Conservation (phyloP, 1,284 basidiomycete species). For the Pseudozyma pruni region DNA sequence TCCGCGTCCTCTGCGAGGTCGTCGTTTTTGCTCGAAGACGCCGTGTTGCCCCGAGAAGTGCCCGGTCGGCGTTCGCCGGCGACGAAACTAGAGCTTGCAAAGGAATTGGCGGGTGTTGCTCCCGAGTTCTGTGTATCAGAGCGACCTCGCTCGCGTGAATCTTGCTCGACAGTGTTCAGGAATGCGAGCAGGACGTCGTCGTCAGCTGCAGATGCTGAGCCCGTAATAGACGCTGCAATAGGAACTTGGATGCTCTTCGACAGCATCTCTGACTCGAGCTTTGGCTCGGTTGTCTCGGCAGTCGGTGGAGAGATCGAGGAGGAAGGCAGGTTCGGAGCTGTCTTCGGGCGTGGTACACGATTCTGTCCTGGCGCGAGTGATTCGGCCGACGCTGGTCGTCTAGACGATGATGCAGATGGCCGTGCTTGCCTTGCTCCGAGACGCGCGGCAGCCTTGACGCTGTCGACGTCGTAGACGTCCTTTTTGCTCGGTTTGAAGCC, state of each 20-base stretch:
- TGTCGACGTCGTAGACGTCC: constrained; percentile 46
- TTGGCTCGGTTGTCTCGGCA: too few species aligned
- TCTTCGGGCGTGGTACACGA: constrained; percentile 27
- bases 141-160: constrained; percentile 23
- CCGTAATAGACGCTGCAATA: neutral
- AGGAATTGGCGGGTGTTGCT: neutral
- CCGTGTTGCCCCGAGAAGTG: constrained; percentile 37
- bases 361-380: constrained; percentile 5
- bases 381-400: constrained; percentile 23
- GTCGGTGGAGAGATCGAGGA: constrained; percentile 8
- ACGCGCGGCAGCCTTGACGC: constrained; percentile 41
- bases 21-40: constrained; percentile 12
- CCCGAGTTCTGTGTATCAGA: neutral
- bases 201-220: neutral
- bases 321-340: constrained; percentile 35
- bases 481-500: constrained; percentile 20
- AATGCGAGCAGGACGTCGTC: constrained; percentile 41
- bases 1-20: constrained; percentile 6
- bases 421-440: constrained; percentile 5
- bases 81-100: too few species aligned
- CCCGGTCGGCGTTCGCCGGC: constrained; percentile 30
- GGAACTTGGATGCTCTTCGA: too few species aligned
- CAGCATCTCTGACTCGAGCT: too few species aligned
- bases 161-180: constrained; percentile 39
- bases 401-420: neutral